Evolutionary conservation across 768 basidiomycete genomes (phyloP), one percentile per base, ranked within the genome.

Genomic region (Mycena capillaripes): DNA sequence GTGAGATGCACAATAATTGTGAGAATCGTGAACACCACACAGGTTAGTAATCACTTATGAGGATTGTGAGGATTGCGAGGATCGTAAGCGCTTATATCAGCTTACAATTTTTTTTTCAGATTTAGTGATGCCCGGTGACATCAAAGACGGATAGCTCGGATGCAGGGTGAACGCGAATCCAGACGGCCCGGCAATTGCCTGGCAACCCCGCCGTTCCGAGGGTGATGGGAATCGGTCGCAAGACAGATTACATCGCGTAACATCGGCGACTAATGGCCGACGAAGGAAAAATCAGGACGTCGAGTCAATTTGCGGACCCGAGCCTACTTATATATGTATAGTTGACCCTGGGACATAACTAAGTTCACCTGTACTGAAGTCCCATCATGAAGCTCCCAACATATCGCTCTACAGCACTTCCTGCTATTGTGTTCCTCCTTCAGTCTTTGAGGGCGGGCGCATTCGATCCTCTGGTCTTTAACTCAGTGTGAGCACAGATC

Each of bases 381-480:
- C 63, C 63, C 52, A 40, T 65, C 52, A 65, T 65, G 63, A 65
- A 65, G 63, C 63, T 65, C 60, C 44, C 30, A 48, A 36, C 42
- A 48, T 63, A 52, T 65, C 63, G 27, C 48, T 63, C 62, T 52
- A 63, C 62, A 50, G 48, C 62, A 25, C 63, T 65, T 65, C 36
- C 63, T 42, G 52, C 63, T 65, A 55, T 65, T 55, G 63, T 55
- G 38, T 65, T 65, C 63, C 63, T 65, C 63, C 63, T 65, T 55
- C 63, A 65, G 21, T 65, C 63, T 55, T 65, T 65, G 63, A 55
- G 52, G 52, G 63, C 63, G 16, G 52, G 63, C 27, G 63, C 63
- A 65, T 23, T 65, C 25, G 63, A 65, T 65, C 63, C 63, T 65
- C 63, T 65, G 63, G 63, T 65, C 63, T 42, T 65, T 55, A 65